A percentile compares a stretch with the other conserved stretches of the same genome.
Evolutionary conservation across 148 eudicot species (phyloP).

Genomic region (Heliosperma pusillum): DNA sequence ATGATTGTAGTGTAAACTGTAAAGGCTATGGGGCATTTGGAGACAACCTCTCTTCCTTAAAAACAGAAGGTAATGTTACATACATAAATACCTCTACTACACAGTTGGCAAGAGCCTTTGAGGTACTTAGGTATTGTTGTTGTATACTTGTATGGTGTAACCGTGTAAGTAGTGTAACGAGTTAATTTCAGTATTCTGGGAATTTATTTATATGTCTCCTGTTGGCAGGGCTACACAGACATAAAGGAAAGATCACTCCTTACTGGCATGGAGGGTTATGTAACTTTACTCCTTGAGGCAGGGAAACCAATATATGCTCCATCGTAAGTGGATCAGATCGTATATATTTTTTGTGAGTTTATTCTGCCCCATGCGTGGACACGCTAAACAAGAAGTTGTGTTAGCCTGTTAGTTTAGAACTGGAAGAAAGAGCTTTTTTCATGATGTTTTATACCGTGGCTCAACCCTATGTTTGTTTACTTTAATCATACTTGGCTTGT

Average conservation of each 20-base stretch:
- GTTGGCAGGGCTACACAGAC: constrained; percentile 80
- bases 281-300: constrained; percentile 66
- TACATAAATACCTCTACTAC: not conserved
- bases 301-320: constrained; percentile 67
- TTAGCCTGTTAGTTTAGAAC: not conserved
- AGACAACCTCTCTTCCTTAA: not conserved
- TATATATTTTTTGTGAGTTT: not conserved
- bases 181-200: not conserved
- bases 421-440: no score
- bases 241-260: constrained; percentile 84
- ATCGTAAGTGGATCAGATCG: constrained; percentile 54
- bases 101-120: not conserved
- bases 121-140: not conserved
- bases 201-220: not conserved
- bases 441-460: no score
- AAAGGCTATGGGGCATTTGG: not conserved
- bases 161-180: no score
- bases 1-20: not conserved
- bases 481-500: no score
- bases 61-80: not conserved
- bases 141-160: not conserved
- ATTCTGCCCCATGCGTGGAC: not conserved
- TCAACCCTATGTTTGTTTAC: no score
- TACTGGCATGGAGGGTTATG: constrained; percentile 65
- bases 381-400: not conserved